Conservation (phyloP, 495 filamentous ascomycete genomes). For the Niebla homalea region DNA sequence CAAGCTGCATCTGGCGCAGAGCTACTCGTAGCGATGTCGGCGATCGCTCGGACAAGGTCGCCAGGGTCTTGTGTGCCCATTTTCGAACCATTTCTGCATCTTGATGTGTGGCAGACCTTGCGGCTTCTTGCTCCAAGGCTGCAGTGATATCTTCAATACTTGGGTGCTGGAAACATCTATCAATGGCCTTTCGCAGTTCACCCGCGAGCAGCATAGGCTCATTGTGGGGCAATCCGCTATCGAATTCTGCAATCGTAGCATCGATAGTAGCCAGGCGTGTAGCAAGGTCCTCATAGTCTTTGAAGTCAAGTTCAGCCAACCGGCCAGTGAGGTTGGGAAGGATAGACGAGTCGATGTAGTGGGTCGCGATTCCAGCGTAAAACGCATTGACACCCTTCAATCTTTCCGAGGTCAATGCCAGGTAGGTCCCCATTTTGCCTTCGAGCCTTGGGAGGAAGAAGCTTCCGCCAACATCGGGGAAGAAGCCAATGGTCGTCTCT, state of each 20-base stretch:
- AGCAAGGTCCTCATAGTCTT: slow-evolving; percentile 48
- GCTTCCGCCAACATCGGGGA: slow-evolving; percentile 89
- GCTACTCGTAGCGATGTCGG: slow-evolving; percentile 77
- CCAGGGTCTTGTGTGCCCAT: slow-evolving; percentile 67
- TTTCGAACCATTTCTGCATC: slow-evolving; percentile 21
- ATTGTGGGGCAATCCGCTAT: slow-evolving; percentile 62
- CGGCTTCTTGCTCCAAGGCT: slow-evolving; percentile 45
- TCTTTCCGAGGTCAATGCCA: slow-evolving; percentile 74
- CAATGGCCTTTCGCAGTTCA: slow-evolving; percentile 58
- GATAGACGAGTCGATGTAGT: slow-evolving; percentile 83
- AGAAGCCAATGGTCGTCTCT: slow-evolving; percentile 94
- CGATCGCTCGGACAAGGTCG: slow-evolving; percentile 57
- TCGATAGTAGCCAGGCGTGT: slow-evolving; percentile 60
- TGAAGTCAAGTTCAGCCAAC: slow-evolving; percentile 77
- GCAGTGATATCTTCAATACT: slow-evolving; percentile 55
- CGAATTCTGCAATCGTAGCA: slow-evolving; percentile 81
- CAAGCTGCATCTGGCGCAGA: slow-evolving; percentile 64
- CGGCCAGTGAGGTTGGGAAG: slow-evolving; percentile 69
- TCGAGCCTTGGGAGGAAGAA: slow-evolving; percentile 90
- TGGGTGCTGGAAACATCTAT: slow-evolving; percentile 62
- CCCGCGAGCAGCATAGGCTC: slow-evolving; percentile 52
- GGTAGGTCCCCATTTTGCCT: slow-evolving; percentile 72
- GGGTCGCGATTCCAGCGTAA: slow-evolving; percentile 74
- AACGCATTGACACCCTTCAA: slow-evolving; percentile 72
- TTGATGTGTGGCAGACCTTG: background rate